Evolutionary conservation across 2,329 filamentous ascomycete genomes (phyloP).

Genomic region (Trichoderma breve): DNA sequence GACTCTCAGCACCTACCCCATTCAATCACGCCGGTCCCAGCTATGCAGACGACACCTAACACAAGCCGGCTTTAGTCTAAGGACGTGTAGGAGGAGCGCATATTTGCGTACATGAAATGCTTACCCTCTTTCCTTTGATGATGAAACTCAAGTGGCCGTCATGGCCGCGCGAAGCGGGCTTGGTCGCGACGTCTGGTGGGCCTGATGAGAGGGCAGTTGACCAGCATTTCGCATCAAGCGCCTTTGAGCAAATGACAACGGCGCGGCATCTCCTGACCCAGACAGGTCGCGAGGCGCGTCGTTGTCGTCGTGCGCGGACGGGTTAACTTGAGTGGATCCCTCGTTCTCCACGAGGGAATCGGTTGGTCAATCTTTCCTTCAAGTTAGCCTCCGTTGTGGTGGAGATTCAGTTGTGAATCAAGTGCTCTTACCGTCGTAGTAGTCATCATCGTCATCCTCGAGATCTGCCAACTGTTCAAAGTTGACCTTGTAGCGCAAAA

Average conservation of each 20-base stretch:
- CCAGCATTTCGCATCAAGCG: slow-evolving; percentile 48
- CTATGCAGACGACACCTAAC: slow-evolving; percentile 17
- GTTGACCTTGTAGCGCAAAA: slow-evolving; percentile 99
- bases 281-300: slow-evolving; percentile 41
- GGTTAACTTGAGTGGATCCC: slow-evolving; percentile 69
- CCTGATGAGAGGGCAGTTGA: slow-evolving; percentile 43
- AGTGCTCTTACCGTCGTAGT: slow-evolving; percentile 64
- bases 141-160: slow-evolving; percentile 57
- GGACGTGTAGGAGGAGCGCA: not conserved
- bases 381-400: slow-evolving; percentile 4
- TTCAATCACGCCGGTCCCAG: slow-evolving; percentile 16
- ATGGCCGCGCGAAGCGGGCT: slow-evolving; percentile 68
- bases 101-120: not conserved
- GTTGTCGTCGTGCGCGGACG: slow-evolving; percentile 44
- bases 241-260: slow-evolving; percentile 45
- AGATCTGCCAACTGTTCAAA: slow-evolving; percentile 97
- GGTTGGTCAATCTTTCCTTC: slow-evolving; percentile 74
- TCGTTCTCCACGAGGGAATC: slow-evolving; percentile 84
- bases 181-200: slow-evolving; percentile 56
- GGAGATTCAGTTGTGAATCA: not conserved
- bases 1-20: slow-evolving; percentile 16
- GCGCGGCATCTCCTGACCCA: slow-evolving; percentile 45
- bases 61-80: not conserved
- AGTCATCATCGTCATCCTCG: slow-evolving; percentile 84
- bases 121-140: slow-evolving; percentile 34